A percentile compares a stretch with the other conserved stretches of the same genome.
Conservation (phyloP, 345 rosid species). For the Ceriops zippeliana region DNA sequence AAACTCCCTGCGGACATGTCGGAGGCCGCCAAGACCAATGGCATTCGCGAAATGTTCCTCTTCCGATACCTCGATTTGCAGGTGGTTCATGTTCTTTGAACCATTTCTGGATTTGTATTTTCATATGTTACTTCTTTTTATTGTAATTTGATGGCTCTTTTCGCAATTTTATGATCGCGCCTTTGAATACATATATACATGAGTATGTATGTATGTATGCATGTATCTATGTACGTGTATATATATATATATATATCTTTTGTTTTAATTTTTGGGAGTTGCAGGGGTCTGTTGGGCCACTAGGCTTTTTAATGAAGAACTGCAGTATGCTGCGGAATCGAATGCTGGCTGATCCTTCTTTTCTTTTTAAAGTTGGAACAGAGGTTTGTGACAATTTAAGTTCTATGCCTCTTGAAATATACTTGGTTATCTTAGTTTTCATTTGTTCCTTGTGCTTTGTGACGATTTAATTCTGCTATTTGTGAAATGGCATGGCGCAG, state of each 20-base stretch:
- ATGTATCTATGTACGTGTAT: no score
- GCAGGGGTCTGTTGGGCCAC: conserved; percentile 64
- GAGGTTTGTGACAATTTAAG: conserved; percentile 49
- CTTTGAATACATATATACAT: no score
- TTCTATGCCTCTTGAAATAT: no score
- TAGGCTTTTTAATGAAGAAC: conserved; percentile 61
- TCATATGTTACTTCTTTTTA: not conserved
- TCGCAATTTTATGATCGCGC: no score
- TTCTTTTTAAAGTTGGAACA: conserved; percentile 87
- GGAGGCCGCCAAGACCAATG: conserved; percentile 68
- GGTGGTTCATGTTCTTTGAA: conserved; percentile 43
- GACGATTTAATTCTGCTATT: not conserved
- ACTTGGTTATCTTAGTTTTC: not conserved
- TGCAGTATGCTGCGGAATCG: conserved; percentile 79
- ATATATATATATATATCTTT: no score
- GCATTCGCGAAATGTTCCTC: conserved; percentile 66
- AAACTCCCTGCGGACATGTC: conserved; percentile 73
- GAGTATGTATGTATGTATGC: no score
- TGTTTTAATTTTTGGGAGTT: conserved; percentile 4
- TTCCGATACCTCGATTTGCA: conserved; percentile 73
- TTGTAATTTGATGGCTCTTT: not conserved
- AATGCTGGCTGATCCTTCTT: conserved; percentile 94
- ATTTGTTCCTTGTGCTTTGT: not conserved
- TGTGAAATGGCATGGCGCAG: conserved; percentile 34
- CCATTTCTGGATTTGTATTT: not conserved